These are phyloP conservation scores for Pichia sp. DNA, from an alignment of 1,139 yeast genomes.

Conservation along the genomic window DNA sequence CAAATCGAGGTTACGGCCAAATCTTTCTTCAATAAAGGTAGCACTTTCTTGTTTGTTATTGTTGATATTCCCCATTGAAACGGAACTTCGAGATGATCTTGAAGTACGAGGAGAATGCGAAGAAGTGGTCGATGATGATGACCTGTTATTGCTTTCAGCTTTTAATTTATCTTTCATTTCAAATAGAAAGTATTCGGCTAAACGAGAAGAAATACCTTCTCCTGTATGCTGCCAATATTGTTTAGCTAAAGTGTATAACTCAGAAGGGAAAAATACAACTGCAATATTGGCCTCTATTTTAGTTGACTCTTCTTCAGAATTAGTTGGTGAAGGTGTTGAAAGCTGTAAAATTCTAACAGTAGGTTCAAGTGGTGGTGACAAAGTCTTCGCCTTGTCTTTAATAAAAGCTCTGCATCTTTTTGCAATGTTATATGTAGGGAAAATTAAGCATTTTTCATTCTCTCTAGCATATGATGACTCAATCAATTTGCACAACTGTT, in stretches of 20 bases:
- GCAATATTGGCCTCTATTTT: slow-evolving; percentile 63
- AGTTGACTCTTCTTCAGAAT: slow-evolving; percentile 50
- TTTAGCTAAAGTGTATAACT: slow-evolving; percentile 57
- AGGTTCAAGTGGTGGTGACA: slow-evolving; percentile 23
- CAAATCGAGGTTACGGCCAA: slow-evolving; percentile 80
- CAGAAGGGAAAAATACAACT: slow-evolving; percentile 63
- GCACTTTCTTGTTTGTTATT: slow-evolving; percentile 45
- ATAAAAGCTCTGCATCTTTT: slow-evolving; percentile 80
- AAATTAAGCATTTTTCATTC: slow-evolving; percentile 64
- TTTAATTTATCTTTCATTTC: slow-evolving; percentile 43
- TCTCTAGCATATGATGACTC: slow-evolving; percentile 66
- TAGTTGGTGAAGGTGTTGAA: slow-evolving; percentile 62
- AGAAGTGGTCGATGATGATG: slow-evolving; percentile 15
- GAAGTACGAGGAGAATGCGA: slow-evolving; percentile 18
- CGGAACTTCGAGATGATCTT: slow-evolving; percentile 21
- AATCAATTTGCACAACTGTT: slow-evolving; percentile 45
- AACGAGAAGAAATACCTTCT: slow-evolving; percentile 84
- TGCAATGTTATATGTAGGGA: slow-evolving; percentile 73
- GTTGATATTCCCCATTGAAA: slow-evolving; percentile 4
- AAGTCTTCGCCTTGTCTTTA: slow-evolving; percentile 29
- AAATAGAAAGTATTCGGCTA: slow-evolving; percentile 75
- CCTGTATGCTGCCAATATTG: slow-evolving; percentile 97
- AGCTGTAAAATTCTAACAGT: slow-evolving; percentile 67
- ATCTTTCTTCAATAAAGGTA: slow-evolving; percentile 77
- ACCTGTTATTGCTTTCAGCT: slow-evolving; percentile 20